Percentiles rank a stretch among this genome's conserved stretches.
Evolutionary conservation across 805 yeast species (phyloP).

Genomic region (Saitoella complicata): DNA sequence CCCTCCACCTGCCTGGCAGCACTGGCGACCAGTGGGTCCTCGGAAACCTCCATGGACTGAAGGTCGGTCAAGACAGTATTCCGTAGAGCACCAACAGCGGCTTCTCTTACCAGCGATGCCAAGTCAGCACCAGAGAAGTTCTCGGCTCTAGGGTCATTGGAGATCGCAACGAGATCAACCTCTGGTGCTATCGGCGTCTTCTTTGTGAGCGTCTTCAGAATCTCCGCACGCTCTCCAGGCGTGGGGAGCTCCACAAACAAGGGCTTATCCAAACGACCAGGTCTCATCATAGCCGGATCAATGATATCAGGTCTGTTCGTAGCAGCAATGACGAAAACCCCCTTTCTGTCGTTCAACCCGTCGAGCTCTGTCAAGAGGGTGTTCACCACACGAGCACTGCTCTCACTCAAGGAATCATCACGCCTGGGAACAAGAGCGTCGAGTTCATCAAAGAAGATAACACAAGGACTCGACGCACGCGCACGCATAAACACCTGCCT

Average conservation of each 20-base stretch:
- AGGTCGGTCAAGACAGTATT: conserved; percentile 30
- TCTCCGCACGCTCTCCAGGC: conserved; percentile 62
- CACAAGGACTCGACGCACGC: conserved; percentile 83
- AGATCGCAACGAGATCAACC: conserved; percentile 47
- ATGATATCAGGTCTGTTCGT: conserved; percentile 97
- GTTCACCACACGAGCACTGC: conserved; percentile 85
- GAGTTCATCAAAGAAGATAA: conserved; percentile 86
- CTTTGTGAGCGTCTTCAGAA: conserved; percentile 49
- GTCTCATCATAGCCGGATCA: conserved; percentile 94
- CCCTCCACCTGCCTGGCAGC: no score
- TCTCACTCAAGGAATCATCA: conserved; percentile 73
- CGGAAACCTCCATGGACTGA: neutral
- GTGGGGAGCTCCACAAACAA: conserved; percentile 80
- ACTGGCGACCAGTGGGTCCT: no score
- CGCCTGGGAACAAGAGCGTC: conserved; percentile 93
- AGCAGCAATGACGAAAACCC: conserved; percentile 90
- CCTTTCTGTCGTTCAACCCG: conserved; percentile 82
- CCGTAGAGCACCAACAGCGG: conserved; percentile 78
- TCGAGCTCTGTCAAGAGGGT: conserved; percentile 87
- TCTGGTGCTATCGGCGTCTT: conserved; percentile 54
- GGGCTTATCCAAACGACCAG: conserved; percentile 90
- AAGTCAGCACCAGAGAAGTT: conserved; percentile 95
- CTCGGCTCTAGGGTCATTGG: conserved; percentile 63
- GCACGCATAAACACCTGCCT: conserved; percentile 89
- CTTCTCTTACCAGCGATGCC: conserved; percentile 80